These are phyloP conservation scores for Skeletonema grethae DNA, from an alignment of 108 stramenopile species.

Conservation along the genomic window DNA sequence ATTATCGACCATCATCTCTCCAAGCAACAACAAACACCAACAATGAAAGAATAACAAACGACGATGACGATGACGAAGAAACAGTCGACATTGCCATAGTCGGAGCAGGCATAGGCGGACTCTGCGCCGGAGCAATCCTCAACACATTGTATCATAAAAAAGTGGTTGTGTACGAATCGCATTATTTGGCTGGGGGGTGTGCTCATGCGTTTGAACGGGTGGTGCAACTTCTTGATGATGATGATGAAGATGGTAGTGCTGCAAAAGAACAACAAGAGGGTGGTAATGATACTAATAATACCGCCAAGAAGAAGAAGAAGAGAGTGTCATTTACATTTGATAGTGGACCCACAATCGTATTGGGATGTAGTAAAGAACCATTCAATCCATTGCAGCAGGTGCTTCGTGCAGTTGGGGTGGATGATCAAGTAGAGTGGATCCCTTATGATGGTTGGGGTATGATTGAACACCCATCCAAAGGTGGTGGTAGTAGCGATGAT, in stretches of 20 bases:
- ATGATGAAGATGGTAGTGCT: background rate
- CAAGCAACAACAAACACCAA: background rate
- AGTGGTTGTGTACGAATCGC: slow-evolving; percentile 89
- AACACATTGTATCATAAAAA: slow-evolving; percentile 81
- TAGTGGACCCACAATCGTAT: slow-evolving; percentile 88
- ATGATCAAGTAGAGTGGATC: slow-evolving; percentile 83
- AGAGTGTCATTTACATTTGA: slow-evolving; percentile 78
- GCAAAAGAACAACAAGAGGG: too few relatives aligned
- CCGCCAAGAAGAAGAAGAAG: background rate
- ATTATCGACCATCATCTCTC: too few relatives aligned
- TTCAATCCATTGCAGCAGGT: slow-evolving; percentile 89
- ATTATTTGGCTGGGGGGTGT: slow-evolving; percentile 89
- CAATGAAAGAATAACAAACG: background rate
- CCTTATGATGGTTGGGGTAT: slow-evolving; percentile 93
- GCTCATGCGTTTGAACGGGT: slow-evolving; percentile 86
- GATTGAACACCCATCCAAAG: slow-evolving; percentile 69
- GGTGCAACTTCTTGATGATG: slow-evolving; percentile 20
- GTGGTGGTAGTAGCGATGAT: too few relatives aligned
- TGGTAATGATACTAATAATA: too few relatives aligned
- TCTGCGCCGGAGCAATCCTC: slow-evolving; percentile 88
- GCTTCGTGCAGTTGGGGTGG: slow-evolving; percentile 74
- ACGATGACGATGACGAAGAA: slow-evolving; percentile 14
- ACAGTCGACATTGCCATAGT: slow-evolving; percentile 82
- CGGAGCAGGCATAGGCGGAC: slow-evolving; percentile 89
- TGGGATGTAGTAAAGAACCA: slow-evolving; percentile 75